Conservation (phyloP, 1,284 basidiomycete species). For the Ustilago cynodontis region DNA sequence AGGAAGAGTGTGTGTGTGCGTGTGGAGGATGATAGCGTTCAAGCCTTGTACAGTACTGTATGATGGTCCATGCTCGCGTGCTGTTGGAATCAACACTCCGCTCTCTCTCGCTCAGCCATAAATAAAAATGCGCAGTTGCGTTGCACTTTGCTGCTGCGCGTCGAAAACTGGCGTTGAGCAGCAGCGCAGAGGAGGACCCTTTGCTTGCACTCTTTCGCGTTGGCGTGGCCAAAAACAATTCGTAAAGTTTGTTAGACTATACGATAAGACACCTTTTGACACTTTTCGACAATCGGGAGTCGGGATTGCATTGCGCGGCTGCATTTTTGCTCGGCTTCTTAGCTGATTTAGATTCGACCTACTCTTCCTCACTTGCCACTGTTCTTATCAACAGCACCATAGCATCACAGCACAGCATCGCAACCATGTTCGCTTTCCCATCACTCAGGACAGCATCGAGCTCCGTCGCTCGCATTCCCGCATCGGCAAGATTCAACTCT, state of each 20-base stretch:
- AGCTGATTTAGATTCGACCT: conserved; percentile 2
- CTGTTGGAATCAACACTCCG: conserved; percentile 1
- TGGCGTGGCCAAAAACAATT: not conserved
- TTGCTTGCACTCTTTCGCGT: not conserved
- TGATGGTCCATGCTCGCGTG: conserved; percentile 33
- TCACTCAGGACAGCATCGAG: conserved; percentile 12
- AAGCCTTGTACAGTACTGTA: not conserved
- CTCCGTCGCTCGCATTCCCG: conserved; percentile 7
- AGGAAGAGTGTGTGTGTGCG: too few species aligned
- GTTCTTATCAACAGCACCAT: not conserved
- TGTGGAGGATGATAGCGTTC: not conserved
- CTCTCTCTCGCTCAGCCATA: not conserved
- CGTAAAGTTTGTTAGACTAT: conserved; percentile 8
- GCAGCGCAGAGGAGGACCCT: not conserved
- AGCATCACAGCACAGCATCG: not conserved
- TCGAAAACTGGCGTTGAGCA: not conserved
- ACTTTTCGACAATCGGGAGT: not conserved
- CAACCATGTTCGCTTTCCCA: conserved; percentile 21
- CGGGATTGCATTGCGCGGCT: not conserved
- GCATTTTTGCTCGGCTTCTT: conserved; percentile 11
- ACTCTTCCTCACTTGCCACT: conserved; percentile 4
- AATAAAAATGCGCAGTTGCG: conserved; percentile 15
- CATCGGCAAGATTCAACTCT: conserved; percentile 29
- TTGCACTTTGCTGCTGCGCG: not conserved
- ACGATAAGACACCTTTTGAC: not conserved